Percentiles rank a stretch among this genome's conserved stretches.
These are phyloP conservation scores for Candida sojae DNA, from an alignment of 1,139 yeast genomes.

Conservation along the genomic window DNA sequence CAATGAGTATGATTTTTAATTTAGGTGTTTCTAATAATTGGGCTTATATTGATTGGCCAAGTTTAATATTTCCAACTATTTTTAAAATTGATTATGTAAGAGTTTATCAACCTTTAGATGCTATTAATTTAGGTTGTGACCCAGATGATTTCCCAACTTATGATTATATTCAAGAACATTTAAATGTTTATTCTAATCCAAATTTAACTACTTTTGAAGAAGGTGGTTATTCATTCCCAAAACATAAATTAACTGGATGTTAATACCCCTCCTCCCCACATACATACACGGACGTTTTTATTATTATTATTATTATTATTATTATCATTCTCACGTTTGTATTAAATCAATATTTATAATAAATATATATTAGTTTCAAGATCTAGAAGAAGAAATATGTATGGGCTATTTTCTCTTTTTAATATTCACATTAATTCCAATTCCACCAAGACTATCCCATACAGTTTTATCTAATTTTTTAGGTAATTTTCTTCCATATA, in stretches of 20 bases:
- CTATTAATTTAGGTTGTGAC: conserved; percentile 65
- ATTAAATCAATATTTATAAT: not conserved
- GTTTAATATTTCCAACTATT: conserved; percentile 67
- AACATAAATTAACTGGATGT: conserved; percentile 23
- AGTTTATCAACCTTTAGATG: conserved; percentile 68
- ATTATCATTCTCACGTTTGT: not conserved
- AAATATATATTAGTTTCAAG: not conserved
- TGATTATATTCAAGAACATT: conserved; percentile 68
- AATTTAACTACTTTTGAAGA: conserved; percentile 67
- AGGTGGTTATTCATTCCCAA: conserved; percentile 71
- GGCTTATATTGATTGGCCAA: conserved; percentile 82
- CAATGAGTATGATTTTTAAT: conserved; percentile 79
- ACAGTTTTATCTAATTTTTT: conserved; percentile 55
- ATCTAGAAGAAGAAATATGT: not conserved
- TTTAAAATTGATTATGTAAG: conserved; percentile 77
- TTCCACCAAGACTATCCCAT: conserved; percentile 66
- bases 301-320: not conserved
- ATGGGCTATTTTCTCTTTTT: conserved; percentile 25
- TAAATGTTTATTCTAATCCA: conserved; percentile 59
- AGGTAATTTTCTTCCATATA: conserved; percentile 92
- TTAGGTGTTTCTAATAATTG: conserved; percentile 80
- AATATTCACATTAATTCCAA: conserved; percentile 43
- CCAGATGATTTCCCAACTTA: conserved; percentile 73
- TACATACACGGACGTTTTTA: not conserved
- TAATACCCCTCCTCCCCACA: not conserved